Percentiles rank a stretch among this genome's conserved stretches.
These are phyloP conservation scores for Moringa oleifera DNA, from an alignment of 345 rosid genomes.

Conservation along the genomic window DNA sequence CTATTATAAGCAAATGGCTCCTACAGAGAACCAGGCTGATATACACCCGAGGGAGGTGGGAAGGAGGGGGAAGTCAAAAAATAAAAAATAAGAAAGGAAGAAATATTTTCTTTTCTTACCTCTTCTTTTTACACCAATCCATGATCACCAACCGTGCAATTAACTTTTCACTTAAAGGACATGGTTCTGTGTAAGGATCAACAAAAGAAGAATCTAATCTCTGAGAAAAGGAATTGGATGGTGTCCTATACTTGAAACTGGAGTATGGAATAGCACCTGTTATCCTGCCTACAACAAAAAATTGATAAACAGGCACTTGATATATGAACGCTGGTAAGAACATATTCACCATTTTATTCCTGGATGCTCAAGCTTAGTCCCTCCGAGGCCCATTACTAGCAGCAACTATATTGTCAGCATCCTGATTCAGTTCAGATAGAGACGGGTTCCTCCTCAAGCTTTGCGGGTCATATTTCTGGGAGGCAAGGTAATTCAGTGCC, in stretches of 20 bases:
- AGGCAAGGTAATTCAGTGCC: constrained; percentile 74
- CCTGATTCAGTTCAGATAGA: constrained; percentile 1
- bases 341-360: constrained; percentile 10
- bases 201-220: too few species aligned
- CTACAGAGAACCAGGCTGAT: constrained; percentile 34
- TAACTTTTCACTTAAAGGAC: too few species aligned
- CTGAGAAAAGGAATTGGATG: background rate
- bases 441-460: constrained; percentile 25
- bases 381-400: background rate
- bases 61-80: background rate
- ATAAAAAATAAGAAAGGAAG: background rate
- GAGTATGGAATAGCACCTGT: constrained; percentile 14
- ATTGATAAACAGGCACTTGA: constrained; percentile 26
- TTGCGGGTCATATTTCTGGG: constrained; percentile 45
- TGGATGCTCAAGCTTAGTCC: background rate
- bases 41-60: constrained; percentile 23
- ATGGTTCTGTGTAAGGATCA: too few species aligned
- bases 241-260: constrained; percentile 12
- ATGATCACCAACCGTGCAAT: too few species aligned
- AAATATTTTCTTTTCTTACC: background rate
- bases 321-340: constrained; percentile 12
- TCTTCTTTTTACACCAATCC: too few species aligned
- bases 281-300: constrained; percentile 29
- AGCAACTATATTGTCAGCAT: constrained; percentile 13
- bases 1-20: constrained; percentile 19